A percentile compares a stretch with the other conserved stretches of the same genome.
Conservation (phyloP, 768 basidiomycete species). For the Exsudoporus frostii region DNA sequence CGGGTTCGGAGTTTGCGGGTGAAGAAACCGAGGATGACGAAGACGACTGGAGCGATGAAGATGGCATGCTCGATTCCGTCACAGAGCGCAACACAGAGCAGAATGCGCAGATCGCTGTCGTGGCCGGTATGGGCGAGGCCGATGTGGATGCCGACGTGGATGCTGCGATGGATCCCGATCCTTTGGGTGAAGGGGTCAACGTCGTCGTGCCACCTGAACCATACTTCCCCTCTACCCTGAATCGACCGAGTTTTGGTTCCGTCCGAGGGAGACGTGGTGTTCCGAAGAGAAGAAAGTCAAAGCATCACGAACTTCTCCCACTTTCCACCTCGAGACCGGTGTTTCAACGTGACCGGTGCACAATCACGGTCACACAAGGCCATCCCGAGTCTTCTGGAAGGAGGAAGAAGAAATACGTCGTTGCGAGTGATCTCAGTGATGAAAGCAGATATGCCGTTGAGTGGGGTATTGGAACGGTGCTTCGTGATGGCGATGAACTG, state of each 20-base stretch:
- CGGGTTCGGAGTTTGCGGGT: constrained; percentile 58
- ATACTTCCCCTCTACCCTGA: constrained; percentile 74
- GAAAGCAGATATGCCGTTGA: constrained; percentile 94
- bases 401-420: constrained; percentile 68
- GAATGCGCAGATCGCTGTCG: constrained; percentile 56
- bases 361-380: constrained; percentile 85
- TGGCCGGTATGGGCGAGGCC: constrained; percentile 20
- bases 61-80: constrained; percentile 62
- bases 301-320: constrained; percentile 60
- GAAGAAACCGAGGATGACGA: constrained; percentile 54
- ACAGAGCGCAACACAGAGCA: constrained; percentile 88
- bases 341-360: constrained; percentile 91
- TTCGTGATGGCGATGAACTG: constrained; percentile 93
- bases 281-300: constrained; percentile 58
- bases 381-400: constrained; percentile 61
- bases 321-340: constrained; percentile 71
- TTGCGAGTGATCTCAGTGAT: constrained; percentile 93
- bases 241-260: constrained; percentile 44
- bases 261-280: constrained; percentile 29
- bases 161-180: constrained; percentile 62
- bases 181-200: constrained; percentile 89
- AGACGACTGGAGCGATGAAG: constrained; percentile 59
- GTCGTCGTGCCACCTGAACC: constrained; percentile 82
- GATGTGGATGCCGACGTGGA: constrained; percentile 53
- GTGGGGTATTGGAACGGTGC: constrained; percentile 96